Percentiles rank a stretch among this genome's conserved stretches.
Evolutionary conservation across 108 stramenopile species (phyloP).

Genomic region (Nannochloropsis salina): DNA sequence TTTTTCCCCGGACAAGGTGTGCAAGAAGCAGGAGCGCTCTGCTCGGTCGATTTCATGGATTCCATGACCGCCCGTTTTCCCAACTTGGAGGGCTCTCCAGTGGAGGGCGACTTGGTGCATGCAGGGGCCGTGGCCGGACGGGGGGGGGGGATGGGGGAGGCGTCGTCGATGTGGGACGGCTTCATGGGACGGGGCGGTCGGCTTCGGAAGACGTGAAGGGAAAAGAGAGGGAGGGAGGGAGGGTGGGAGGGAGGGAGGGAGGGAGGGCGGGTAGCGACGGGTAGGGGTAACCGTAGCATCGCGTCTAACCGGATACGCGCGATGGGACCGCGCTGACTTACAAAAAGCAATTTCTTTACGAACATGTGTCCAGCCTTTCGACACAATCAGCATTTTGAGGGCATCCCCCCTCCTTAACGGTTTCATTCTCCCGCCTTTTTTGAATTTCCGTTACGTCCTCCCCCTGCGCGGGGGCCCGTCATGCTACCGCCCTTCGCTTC

Average conservation of each 20-base stretch:
- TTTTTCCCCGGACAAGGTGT: not conserved
- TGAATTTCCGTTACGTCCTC: too few species aligned
- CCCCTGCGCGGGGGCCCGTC: too few species aligned
- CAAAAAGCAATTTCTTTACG: too few species aligned
- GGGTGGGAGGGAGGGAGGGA: not conserved
- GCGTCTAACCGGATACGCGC: too few species aligned
- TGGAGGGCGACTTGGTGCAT: not conserved
- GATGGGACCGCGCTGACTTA: too few species aligned
- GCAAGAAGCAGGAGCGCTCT: not conserved
- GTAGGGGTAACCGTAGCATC: too few species aligned
- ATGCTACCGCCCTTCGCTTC: not conserved
- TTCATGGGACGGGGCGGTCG: not conserved
- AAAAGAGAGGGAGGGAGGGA: conserved; percentile 1
- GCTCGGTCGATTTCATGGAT: not conserved
- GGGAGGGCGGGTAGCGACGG: too few species aligned
- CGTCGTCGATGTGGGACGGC: not conserved
- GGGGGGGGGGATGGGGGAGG: not conserved
- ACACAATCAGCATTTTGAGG: too few species aligned
- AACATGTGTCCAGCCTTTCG: too few species aligned
- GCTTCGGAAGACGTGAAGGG: not conserved
- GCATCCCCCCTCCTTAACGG: not conserved
- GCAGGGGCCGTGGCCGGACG: not conserved
- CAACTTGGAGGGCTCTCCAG: not conserved
- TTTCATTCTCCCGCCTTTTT: not conserved
- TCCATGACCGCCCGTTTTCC: not conserved